Evolutionary conservation across 1,139 yeast species (phyloP).

Genomic region (Yamadazyma atmosphaerica): DNA sequence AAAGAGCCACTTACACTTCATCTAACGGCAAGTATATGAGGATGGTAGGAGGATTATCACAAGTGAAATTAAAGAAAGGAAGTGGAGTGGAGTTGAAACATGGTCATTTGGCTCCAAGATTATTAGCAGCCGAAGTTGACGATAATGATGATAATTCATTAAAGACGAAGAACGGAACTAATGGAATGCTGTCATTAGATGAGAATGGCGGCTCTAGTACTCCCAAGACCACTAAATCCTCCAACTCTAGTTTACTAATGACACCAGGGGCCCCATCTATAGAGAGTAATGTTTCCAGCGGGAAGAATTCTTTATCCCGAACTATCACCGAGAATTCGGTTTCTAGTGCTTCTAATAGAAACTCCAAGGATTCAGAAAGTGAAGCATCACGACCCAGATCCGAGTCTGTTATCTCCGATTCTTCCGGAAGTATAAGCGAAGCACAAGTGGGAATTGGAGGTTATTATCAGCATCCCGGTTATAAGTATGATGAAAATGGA

Average conservation of each 20-base stretch:
- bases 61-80: constrained; percentile 27
- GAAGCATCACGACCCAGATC: constrained; percentile 3
- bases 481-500: constrained; percentile 27
- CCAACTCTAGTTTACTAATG: constrained; percentile 21
- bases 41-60: constrained; percentile 26
- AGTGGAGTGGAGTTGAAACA: constrained; percentile 69
- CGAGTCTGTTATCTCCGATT: constrained; percentile 18
- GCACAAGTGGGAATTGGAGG: constrained; percentile 27
- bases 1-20: constrained; percentile 25
- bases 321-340: constrained; percentile 31
- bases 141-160: constrained; percentile 48
- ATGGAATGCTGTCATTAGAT: constrained; percentile 3
- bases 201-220: constrained; percentile 6
- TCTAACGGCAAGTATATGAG: constrained; percentile 35
- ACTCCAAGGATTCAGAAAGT: background rate
- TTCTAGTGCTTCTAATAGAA: constrained; percentile 16
- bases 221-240: constrained; percentile 18
- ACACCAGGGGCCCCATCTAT: constrained; percentile 10
- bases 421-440: constrained; percentile 13
- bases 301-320: constrained; percentile 28
- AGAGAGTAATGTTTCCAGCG: constrained; percentile 12
- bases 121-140: constrained; percentile 76
- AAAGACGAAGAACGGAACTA: constrained; percentile 6
- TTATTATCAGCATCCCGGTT: constrained; percentile 47
- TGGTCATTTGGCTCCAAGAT: constrained; percentile 71